Evolutionary conservation across 2,329 filamentous ascomycete genomes (phyloP).

Genomic region (Sporothrix schenckii): DNA sequence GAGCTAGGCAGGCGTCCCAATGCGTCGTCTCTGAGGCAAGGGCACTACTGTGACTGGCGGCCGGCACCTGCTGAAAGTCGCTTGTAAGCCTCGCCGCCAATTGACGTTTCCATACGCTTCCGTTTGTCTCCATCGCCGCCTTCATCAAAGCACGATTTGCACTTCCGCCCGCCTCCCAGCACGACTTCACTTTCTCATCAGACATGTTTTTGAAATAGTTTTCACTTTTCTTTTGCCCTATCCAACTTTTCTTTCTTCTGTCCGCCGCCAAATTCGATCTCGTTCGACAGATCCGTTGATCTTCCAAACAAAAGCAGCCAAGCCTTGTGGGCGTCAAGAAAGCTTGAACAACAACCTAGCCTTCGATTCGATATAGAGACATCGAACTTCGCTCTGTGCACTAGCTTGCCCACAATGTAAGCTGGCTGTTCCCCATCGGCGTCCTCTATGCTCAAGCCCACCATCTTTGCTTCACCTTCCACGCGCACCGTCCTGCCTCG

Average conservation of each 20-base stretch:
- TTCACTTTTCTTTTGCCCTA: not conserved
- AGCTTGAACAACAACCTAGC: not conserved
- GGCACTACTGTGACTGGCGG: not conserved
- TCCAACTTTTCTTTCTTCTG: not conserved
- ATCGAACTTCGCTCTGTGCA: not conserved
- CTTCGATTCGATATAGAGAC: not conserved
- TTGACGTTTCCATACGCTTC: slow-evolving; percentile 31
- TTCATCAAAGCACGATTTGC: not conserved
- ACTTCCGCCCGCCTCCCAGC: not conserved
- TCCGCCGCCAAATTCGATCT: not conserved
- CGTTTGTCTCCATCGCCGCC: slow-evolving; percentile 29
- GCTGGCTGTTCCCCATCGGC: not conserved
- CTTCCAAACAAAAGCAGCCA: not conserved
- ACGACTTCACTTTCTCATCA: not conserved
- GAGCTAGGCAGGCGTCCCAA: slow-evolving; percentile 5
- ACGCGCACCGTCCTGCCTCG: not conserved
- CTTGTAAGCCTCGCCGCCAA: slow-evolving; percentile 28
- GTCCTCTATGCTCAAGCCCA: not conserved
- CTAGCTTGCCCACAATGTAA: slow-evolving; percentile 30
- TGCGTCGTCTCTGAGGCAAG: slow-evolving; percentile 18
- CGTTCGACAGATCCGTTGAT: not conserved
- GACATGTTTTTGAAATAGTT: not conserved
- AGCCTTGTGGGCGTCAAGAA: not conserved
- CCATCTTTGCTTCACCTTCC: not conserved
- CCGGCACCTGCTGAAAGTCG: not conserved